Conservation (phyloP, 2,329 filamentous ascomycete species). For the Knufia petricola region DNA sequence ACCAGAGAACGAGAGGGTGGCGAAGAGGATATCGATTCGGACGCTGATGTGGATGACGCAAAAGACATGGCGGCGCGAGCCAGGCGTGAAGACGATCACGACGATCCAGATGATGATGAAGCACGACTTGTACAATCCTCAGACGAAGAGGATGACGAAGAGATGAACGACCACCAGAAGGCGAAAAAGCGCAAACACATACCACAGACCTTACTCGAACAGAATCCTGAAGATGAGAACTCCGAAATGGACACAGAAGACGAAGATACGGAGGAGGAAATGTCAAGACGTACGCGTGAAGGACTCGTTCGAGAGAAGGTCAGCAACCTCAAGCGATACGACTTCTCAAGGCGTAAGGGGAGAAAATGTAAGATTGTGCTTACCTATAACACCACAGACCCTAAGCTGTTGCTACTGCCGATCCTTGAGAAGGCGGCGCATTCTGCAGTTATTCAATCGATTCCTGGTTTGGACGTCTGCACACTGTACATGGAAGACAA, state of each 20-base stretch:
- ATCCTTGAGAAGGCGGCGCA: slow-evolving; percentile 74
- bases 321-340: slow-evolving; percentile 63
- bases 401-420: slow-evolving; percentile 88
- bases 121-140: slow-evolving; percentile 46
- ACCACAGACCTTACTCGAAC: slow-evolving; percentile 17
- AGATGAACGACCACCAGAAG: slow-evolving; percentile 3
- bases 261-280: slow-evolving; percentile 33
- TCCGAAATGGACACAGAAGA: slow-evolving; percentile 32
- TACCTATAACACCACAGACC: slow-evolving; percentile 66
- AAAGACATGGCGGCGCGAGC: slow-evolving; percentile 48
- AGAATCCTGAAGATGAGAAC: slow-evolving; percentile 18
- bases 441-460: slow-evolving; percentile 76
- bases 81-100: slow-evolving; percentile 65
- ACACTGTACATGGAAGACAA: slow-evolving; percentile 55
- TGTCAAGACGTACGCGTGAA: slow-evolving; percentile 39
- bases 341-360: slow-evolving; percentile 65
- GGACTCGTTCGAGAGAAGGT: slow-evolving; percentile 55
- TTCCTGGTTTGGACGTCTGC: slow-evolving; percentile 65
- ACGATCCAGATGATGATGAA: slow-evolving; percentile 86
- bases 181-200: slow-evolving; percentile 10
- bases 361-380: slow-evolving; percentile 72
- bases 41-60: slow-evolving; percentile 66
- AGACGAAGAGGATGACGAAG: slow-evolving; percentile 26
- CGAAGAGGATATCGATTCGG: slow-evolving; percentile 57
- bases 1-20: slow-evolving; percentile 37